Evolutionary conservation across 2,329 filamentous ascomycete genomes (phyloP), one percentile per base, ranked within the genome.

Genomic region (Aspergillus vadensis): DNA sequence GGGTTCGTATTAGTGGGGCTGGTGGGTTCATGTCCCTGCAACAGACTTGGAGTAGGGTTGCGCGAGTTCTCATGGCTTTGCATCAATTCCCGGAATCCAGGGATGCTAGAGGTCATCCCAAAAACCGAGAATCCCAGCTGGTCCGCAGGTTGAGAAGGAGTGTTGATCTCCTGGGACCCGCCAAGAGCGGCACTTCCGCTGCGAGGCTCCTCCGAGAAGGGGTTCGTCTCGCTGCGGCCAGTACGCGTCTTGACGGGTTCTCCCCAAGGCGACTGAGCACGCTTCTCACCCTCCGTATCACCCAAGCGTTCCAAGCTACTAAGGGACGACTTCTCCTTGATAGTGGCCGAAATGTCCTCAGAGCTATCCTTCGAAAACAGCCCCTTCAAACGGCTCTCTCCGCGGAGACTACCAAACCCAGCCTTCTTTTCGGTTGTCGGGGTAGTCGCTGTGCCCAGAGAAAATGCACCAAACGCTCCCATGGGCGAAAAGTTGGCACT

Each of bases 1-100:
- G 95, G 95, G 72, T 99, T 99, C 3, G 95, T 98, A 70, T 96
- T 91, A 0, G 93, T 95, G 10, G 95, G 95, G 73, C 94, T 98
- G 71, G 91, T 86, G 0, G 91, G 89, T 60, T 92, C 91, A 65
- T 88, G 82, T 51, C 78, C 76, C 55, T 80, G 77, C 51, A 78
- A 75, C 55, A 80, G 74, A 54, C 78, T 80, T 10, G 84, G 83
- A 15, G 82, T 83, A 47, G 84, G 82, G 64, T 86, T 83, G 75
- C 83, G 76, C 52, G 83, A 81, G 57, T 86, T 83, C 39, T 86
- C 82, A 52, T 87, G 81, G 54, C 83, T 83, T 63, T 83, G 80
- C 69, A 85, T 79, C 64, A 85, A 75, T 65, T 87, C 84, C 48
- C 84, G 82, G 64, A 86, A 75, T 73, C 86, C 71, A 81, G 82